These are phyloP conservation scores for Exophiala phaeomuriformis DNA, from an alignment of 2,329 filamentous ascomycete genomes.

Conservation along the genomic window DNA sequence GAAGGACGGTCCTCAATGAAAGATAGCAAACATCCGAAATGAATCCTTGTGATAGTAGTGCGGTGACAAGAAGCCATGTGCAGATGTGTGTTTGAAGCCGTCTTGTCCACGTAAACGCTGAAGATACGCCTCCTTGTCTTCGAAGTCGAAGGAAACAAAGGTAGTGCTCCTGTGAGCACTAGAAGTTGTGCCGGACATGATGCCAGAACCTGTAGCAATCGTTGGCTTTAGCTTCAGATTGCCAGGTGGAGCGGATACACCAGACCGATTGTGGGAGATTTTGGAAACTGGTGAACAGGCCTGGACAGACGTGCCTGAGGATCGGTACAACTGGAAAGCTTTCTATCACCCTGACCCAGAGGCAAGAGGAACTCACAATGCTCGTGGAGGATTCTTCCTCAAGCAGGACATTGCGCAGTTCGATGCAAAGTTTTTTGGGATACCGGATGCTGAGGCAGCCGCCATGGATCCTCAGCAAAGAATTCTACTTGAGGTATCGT, in stretches of 20 bases:
- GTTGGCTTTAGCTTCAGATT: background rate
- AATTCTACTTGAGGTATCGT: background rate
- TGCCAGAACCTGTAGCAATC: background rate
- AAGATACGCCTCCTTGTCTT: too few relatives aligned
- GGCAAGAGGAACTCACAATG: background rate
- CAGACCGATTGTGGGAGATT: background rate
- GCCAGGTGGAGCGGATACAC: background rate
- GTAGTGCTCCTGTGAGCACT: too few relatives aligned
- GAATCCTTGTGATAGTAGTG: too few relatives aligned
- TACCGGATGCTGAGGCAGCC: background rate
- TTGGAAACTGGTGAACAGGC: background rate
- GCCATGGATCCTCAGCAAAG: background rate
- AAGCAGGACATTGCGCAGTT: background rate
- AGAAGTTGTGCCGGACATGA: too few relatives aligned
- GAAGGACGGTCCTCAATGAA: too few relatives aligned
- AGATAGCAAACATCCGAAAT: too few relatives aligned
- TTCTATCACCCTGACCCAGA: background rate
- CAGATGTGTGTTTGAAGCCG: too few relatives aligned
- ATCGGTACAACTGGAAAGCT: background rate
- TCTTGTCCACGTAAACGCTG: too few relatives aligned
- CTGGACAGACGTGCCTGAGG: background rate
- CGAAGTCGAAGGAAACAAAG: too few relatives aligned
- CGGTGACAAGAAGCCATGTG: too few relatives aligned
- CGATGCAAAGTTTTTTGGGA: background rate
- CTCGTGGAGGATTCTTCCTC: background rate